Base-by-base conservation (phyloP, 176 grass and related monocot species). In the Rhynchospora tenuis region DNA sequence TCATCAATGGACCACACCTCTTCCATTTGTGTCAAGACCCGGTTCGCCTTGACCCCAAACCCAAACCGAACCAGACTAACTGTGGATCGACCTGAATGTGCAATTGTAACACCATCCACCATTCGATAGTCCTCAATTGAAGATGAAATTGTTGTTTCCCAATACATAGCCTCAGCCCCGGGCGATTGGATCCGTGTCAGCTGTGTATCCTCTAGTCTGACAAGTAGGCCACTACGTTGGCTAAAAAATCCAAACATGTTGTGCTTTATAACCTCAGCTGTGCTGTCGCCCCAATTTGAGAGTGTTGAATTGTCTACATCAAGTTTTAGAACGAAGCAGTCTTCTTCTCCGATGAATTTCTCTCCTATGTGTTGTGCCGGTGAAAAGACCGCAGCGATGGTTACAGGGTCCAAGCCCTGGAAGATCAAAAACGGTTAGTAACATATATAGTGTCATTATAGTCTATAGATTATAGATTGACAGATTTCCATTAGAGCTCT, bases 1-100 rank as follows among this genome's bases (percentile, higher is more conserved):
- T 99, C 97, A 47, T 99, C 97, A 63, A 99, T 93, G 56, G 86
- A 89, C 97, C 97, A 99, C 56, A 84, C 43, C 83, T 99, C 97
- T 89, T 96, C 97, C 97, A 99, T 99, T 89, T 88, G 71, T 9
- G 93, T 96, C 60, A 92, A 81, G 29, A 99, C 89, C n/a, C 89
- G 86, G 52, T 89, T 58, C 31, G 84, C 86, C 68, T 91, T 94
- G 59, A 93, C 81, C 76, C 93, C 97, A 2, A 99, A 85, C 48
- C 97, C 97, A 71, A 99, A 99, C 62, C 97, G 86, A 0, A 94
- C 85, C n/a, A 96, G 87, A 89, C 89, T 91, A 33, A 91, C 93
- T 44, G 81, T 86, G 10, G 97, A 96, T 6, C 80, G 87, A 11
- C 97, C 97, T 0, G 88, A 82, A 81, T 99, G 97, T 22, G 97